A percentile compares a stretch with the other conserved stretches of the same genome.
phyloP scores from a whole-genome alignment of 208 protist genomes.

The Porcisia hertigi region DNA sequence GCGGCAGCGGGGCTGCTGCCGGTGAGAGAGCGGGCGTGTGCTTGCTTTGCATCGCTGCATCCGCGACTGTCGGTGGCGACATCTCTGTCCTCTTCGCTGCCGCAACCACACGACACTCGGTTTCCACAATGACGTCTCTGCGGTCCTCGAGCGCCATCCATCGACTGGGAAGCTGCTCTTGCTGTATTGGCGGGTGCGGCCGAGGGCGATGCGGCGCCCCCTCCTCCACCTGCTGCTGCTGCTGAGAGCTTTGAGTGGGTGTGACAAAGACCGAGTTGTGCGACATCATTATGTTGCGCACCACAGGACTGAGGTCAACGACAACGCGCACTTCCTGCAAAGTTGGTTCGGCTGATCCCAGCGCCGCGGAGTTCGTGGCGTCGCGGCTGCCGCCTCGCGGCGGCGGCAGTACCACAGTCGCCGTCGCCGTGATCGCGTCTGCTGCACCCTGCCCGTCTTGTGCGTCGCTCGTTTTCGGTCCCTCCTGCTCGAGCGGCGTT shows the following conservation, averaged over 20 bases:
- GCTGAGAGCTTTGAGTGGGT: neutral
- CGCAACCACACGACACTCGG: neutral
- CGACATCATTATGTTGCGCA: slow-evolving; percentile 1
- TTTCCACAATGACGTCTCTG: slow-evolving; percentile 47
- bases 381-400: neutral
- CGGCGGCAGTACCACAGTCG: neutral
- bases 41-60: neutral
- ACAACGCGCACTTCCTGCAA: slow-evolving; percentile 22
- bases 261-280: neutral
- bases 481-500: neutral
- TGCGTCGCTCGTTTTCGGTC: neutral
- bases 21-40: neutral
- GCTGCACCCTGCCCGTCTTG: neutral
- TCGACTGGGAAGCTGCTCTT: slow-evolving; percentile 19
- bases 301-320: slow-evolving; percentile 19
- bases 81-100: neutral
- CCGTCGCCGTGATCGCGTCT: slow-evolving; percentile 5
- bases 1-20: neutral
- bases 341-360: neutral
- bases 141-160: slow-evolving; percentile 32
- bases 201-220: neutral
- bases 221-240: neutral
- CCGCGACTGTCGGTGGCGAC: neutral
- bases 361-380: neutral
- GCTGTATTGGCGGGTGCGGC: slow-evolving; percentile 7